These are phyloP conservation scores for Blepharisma stoltei DNA, from an alignment of 73 alveolate genomes.

Conservation along the genomic window DNA sequence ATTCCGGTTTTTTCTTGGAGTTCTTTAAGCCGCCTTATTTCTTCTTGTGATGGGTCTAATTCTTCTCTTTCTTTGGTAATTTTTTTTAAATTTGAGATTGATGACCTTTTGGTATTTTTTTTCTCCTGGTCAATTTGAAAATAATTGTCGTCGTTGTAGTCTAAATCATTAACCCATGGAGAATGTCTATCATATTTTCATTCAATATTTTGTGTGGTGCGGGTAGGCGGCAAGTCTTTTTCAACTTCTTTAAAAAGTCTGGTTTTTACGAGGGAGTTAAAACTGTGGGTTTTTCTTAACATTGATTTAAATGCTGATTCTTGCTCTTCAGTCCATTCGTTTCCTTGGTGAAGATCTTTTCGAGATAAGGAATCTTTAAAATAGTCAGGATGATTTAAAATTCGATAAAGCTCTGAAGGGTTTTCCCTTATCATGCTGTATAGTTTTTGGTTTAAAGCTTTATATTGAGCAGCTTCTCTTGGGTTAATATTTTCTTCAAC, in stretches of 20 bases:
- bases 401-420: not conserved
- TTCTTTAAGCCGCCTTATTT: not conserved
- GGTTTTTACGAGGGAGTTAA: not conserved
- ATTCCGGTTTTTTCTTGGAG: slow-evolving; percentile 7
- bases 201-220: not conserved
- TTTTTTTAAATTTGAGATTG: slow-evolving; percentile 3
- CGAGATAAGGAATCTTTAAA: not conserved
- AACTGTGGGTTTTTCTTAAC: not conserved
- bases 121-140: not conserved
- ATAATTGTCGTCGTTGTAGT: not conserved
- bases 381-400: not conserved
- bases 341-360: not conserved
- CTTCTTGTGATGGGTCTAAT: not conserved
- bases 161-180: slow-evolving; percentile 14
- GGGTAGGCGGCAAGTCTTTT: not conserved
- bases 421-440: not conserved
- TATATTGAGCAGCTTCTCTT: not conserved
- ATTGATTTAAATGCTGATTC: not conserved
- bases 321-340: slow-evolving; percentile 3
- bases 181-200: slow-evolving; percentile 2
- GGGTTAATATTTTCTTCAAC: not conserved
- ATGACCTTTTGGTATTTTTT: not conserved
- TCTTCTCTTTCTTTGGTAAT: not conserved
- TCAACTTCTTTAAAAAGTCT: not conserved
- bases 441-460: not conserved